These are phyloP conservation scores for Musa balbisiana DNA, from an alignment of 202 grass and related monocot species.

Conservation along the genomic window DNA sequence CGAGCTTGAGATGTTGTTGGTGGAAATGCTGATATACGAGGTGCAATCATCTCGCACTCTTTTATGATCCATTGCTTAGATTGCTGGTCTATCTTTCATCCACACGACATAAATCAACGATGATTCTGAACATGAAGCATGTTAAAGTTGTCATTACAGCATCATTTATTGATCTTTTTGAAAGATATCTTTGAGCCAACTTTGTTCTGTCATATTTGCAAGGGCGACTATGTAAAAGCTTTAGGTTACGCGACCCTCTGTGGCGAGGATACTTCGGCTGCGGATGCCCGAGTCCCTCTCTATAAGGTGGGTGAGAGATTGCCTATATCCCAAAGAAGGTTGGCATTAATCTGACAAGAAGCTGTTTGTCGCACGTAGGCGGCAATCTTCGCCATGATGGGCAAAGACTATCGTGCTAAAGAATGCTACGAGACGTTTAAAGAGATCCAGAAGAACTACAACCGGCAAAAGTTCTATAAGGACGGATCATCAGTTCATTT, in stretches of 20 bases:
- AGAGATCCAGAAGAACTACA: background rate
- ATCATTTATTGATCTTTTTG: background rate
- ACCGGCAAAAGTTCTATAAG: background rate
- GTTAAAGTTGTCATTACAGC: background rate
- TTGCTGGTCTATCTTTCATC: background rate
- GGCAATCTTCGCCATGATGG: background rate
- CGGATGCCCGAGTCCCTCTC: background rate
- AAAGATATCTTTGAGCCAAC: background rate
- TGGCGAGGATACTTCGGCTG: background rate
- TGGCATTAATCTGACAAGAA: too few species aligned
- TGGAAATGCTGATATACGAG: conserved; percentile 32
- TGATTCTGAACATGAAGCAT: too few species aligned
- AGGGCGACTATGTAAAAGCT: background rate
- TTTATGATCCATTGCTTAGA: background rate
- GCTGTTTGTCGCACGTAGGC: background rate
- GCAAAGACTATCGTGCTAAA: background rate
- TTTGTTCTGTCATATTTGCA: background rate
- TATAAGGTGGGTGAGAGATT: background rate
- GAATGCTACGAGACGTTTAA: background rate
- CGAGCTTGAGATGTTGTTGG: conserved; percentile 25
- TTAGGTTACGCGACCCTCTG: background rate
- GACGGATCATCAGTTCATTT: background rate
- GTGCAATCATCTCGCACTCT: conserved; percentile 1
- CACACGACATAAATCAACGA: background rate
- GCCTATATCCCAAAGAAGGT: too few species aligned